These are phyloP conservation scores for Lipomyces yamanashiensis DNA, from an alignment of 805 yeast species.

Conservation along the genomic window DNA sequence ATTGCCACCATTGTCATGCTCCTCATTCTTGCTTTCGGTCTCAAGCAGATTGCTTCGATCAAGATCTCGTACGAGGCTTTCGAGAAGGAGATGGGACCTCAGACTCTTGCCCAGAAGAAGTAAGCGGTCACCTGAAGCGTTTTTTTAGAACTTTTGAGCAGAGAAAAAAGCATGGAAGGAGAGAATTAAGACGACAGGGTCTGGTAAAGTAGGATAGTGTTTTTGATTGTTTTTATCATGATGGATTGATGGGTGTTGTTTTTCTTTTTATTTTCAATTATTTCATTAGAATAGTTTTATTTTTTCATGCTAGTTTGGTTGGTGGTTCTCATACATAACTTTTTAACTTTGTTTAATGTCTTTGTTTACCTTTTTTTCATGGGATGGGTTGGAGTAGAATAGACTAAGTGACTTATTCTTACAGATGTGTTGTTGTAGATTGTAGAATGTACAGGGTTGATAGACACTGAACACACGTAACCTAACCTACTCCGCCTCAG, in stretches of 20 bases:
- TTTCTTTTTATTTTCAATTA: conserved; percentile 5
- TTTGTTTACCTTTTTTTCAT: conserved; percentile 15
- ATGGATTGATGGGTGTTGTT: neutral
- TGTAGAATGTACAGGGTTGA: too few species aligned
- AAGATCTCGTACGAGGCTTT: conserved; percentile 82
- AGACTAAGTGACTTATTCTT: conserved; percentile 7
- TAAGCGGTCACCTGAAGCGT: neutral
- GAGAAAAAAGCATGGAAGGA: neutral
- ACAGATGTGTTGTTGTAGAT: too few species aligned
- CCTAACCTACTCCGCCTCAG: too few species aligned
- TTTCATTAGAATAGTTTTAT: neutral
- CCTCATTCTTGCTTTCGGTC: conserved; percentile 61
- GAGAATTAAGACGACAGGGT: neutral
- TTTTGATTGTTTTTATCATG: neutral
- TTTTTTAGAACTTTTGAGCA: too few species aligned
- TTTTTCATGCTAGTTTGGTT: conserved; percentile 12
- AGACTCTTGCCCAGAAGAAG: conserved; percentile 30
- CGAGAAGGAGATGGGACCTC: conserved; percentile 54
- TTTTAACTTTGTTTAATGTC: conserved; percentile 17
- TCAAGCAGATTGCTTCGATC: conserved; percentile 70
- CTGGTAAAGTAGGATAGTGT: neutral
- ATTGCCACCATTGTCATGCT: conserved; percentile 67
- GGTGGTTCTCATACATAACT: conserved; percentile 25
- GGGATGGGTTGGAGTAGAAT: conserved; percentile 31
- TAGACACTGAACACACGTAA: too few species aligned